A percentile compares a stretch with the other conserved stretches of the same genome.
These are phyloP conservation scores for Torrubiellomyces zombiae DNA, from an alignment of 2,329 filamentous ascomycete species.

Conservation along the genomic window DNA sequence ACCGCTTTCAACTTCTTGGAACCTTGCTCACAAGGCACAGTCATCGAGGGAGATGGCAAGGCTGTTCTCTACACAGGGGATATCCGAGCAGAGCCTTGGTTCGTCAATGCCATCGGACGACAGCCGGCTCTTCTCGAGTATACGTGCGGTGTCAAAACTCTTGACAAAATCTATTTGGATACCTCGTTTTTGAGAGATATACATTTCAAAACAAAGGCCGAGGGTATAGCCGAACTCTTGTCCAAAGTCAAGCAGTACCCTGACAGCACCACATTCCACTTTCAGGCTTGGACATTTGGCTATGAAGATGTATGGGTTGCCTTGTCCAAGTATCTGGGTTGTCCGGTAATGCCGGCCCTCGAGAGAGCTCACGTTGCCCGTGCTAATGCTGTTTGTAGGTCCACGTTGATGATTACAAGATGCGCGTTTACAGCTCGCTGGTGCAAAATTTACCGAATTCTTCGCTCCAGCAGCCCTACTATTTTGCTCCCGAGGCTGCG, in stretches of 20 bases:
- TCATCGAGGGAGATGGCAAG: slow-evolving; percentile 58
- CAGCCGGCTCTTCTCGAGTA: slow-evolving; percentile 65
- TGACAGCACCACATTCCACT: slow-evolving; percentile 59
- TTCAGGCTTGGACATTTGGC: slow-evolving; percentile 76
- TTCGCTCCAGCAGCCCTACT: slow-evolving; percentile 19
- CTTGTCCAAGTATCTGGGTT: slow-evolving; percentile 51
- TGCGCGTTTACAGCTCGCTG: slow-evolving; percentile 53
- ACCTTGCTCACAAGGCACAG: slow-evolving; percentile 12
- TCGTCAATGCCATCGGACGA: slow-evolving; percentile 55
- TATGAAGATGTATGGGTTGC: slow-evolving; percentile 90
- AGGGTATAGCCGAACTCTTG: slow-evolving; percentile 61
- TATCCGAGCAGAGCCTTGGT: slow-evolving; percentile 73
- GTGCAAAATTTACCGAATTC: no score
- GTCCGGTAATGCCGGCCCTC: no score
- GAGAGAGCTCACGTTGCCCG: slow-evolving; percentile 1
- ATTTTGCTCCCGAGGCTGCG: slow-evolving; percentile 33
- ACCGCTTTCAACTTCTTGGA: no score
- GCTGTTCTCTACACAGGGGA: slow-evolving; percentile 82
- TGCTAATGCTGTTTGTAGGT: slow-evolving; percentile 27
- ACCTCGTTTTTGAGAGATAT: slow-evolving; percentile 50
- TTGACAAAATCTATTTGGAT: slow-evolving; percentile 80
- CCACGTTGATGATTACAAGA: slow-evolving; percentile 71
- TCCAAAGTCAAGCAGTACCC: slow-evolving; percentile 53
- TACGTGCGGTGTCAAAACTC: slow-evolving; percentile 40
- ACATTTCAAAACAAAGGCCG: slow-evolving; percentile 44